Evolutionary conservation across 129 eudicot genomes (phyloP), one percentile per base, ranked within the genome.

Genomic region (Flaveria trinervia): DNA sequence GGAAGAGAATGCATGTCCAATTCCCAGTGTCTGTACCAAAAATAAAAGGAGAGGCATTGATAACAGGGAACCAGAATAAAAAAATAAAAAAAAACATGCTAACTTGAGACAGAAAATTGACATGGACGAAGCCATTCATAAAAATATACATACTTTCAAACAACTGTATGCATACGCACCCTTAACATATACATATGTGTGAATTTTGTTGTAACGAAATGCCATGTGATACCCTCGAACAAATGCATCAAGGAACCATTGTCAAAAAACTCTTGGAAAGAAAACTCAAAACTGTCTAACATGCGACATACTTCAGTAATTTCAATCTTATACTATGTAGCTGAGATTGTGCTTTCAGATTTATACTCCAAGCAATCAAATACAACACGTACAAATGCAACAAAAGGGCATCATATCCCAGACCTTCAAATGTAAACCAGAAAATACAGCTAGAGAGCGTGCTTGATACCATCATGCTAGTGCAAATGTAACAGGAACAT

Each of bases 1-100:
- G 12, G 99, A 94, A n/a, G 99, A 87, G 78, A 91, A 94, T 13
- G 91, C 97, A 85, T 94, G 99, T 67, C 87, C 93, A 65, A 94
- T 89, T 65, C 99, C 99, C 78, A 94, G 97, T 69, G 99, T 94
- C 99, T 91, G 97, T 85, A 86, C 14, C 73, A 57, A 43, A 73
- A 50, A 72, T 26, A 60, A 76, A 57, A 86, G 65, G 25, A 62
- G 48, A 68, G 23, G 22, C 8, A 52, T 59, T 43, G 66, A 16
- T 52, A 68, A 71, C 36, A 30, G 43, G 13, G 1, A 59, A 49
- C 62, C 51, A 70, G 33, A 66, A 30, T 23, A 2, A 1, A 56
- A 23, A 52, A n/a, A n/a, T n/a, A n/a, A 62, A 12, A 74, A 61
- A 15, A 56, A 30, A 4, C 44, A 72, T 49, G 65, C 71, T 30